Base-by-base conservation (phyloP, 2,329 filamentous ascomycete genomes). In the Trichoderma asperellum region DNA sequence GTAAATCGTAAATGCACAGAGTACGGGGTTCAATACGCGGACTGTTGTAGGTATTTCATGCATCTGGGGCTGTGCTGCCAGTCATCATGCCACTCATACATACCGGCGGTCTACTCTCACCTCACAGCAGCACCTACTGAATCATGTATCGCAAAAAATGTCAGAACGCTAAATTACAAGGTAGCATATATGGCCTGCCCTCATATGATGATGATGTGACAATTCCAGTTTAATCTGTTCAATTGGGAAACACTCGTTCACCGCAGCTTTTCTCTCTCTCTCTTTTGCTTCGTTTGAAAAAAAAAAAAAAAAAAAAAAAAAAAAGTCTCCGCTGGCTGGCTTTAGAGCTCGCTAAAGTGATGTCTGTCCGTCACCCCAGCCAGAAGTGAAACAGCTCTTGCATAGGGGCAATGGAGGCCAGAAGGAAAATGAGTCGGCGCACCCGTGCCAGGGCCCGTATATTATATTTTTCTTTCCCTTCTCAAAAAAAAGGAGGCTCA, bases 401-500 rank as follows among this genome's bases (percentile, higher is more conserved):
- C 61, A 64, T 64, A 64, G 61, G 61, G 47, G 61, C 61, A 49
- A 66, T 21, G 27, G 47, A 43, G 40, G 40, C 40, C 40, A 43
- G 16, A 18, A n/a, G 2, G 40, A n/a, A 56, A 64, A 32, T 32
- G 40, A 64, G 24, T 64, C 63, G 63, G 63, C 63, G 53, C 63
- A 58, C 35, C 63, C 63, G 63, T 24, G 29, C 63, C 40, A 35
- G 53, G 53, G 63, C 24, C 21, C 47, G n/a, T 32, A 35, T 65
- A 65, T 18, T 18, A n/a, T n/a, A 21, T 24, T 24, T 24, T 24
- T 24, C 3, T 24, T 24, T 24, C 24, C 24, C 24, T 24, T n/a
- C n/a, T n/a, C n/a, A 21, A 11, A 24, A 49, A 49, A 49, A 58
- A 58, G 53, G 63, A 66, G 63, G 63, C 53, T 66, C 35, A 66